phyloP scores from a whole-genome alignment of 176 grass and related monocot species.

The Oryza officinalis region DNA sequence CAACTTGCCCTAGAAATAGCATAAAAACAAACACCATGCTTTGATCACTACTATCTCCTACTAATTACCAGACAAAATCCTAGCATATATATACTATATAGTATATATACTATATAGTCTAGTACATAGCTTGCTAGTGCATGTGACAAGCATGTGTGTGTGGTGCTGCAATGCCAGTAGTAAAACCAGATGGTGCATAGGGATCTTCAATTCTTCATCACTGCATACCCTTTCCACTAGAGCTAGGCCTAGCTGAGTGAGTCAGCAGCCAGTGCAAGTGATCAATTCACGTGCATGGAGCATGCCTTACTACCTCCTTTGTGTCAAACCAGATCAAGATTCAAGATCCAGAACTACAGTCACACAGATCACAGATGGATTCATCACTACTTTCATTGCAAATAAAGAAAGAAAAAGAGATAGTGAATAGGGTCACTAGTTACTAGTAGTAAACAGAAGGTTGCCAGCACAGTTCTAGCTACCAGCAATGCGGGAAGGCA shows the following conservation, averaged over 20 bases:
- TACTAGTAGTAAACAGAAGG: neutral
- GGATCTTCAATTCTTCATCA: slow-evolving; percentile 51
- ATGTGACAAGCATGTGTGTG: slow-evolving; percentile 54
- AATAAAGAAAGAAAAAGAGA: neutral
- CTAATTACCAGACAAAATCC: slow-evolving; percentile 31
- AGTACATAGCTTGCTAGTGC: slow-evolving; percentile 11
- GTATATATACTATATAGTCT: too few species aligned
- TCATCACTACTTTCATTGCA: neutral
- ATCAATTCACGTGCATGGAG: slow-evolving; percentile 45
- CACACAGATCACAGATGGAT: neutral
- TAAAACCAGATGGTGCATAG: slow-evolving; percentile 40
- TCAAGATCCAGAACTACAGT: slow-evolving; percentile 39
- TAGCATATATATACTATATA: neutral
- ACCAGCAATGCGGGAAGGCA: neutral
- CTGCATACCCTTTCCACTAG: slow-evolving; percentile 25
- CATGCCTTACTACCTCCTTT: slow-evolving; percentile 29
- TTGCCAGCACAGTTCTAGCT: neutral
- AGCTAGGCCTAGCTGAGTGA: slow-evolving; percentile 5
- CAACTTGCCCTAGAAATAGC: slow-evolving; percentile 30
- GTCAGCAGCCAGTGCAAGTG: slow-evolving; percentile 24
- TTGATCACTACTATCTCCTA: slow-evolving; percentile 26
- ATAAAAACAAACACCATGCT: neutral
- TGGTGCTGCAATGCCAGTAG: slow-evolving; percentile 12
- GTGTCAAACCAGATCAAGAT: slow-evolving; percentile 50
- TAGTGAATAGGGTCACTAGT: neutral